Conservation (phyloP, 2,329 filamentous ascomycete genomes). For the Colletotrichum sp. region DNA sequence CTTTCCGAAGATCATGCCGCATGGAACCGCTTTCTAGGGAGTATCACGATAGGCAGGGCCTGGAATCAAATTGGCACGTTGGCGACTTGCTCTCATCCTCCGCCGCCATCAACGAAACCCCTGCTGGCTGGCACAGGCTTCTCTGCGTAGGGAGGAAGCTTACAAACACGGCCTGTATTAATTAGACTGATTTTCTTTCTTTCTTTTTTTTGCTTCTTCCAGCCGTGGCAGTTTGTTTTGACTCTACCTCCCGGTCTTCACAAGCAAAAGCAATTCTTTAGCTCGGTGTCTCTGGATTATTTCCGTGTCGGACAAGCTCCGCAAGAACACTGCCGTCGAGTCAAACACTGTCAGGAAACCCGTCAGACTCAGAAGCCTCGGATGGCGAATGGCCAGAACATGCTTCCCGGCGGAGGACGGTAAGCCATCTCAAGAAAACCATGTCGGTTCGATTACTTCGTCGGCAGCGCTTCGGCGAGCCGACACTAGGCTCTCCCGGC, state of each 20-base stretch:
- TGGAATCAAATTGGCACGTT: not conserved
- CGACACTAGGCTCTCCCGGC: not conserved
- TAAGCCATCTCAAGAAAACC: not conserved
- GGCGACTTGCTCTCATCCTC: not conserved
- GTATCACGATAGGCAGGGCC: not conserved
- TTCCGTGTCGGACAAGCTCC: not conserved
- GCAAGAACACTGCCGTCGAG: not conserved
- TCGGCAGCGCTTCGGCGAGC: not conserved
- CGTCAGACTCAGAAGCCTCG: not conserved
- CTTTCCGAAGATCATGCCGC: not conserved
- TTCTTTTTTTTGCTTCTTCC: not conserved
- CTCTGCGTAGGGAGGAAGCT: not conserved
- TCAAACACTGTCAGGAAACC: not conserved
- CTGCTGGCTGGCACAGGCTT: not conserved
- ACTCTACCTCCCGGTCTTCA: not conserved
- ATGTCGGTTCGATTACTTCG: not conserved
- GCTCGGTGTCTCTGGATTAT: not conserved
- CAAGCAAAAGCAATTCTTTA: not conserved
- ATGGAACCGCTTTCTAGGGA: not conserved
- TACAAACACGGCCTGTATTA: not conserved
- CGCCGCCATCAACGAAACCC: not conserved
- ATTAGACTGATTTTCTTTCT: not conserved
- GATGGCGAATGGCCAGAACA: not conserved
- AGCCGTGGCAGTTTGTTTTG: not conserved
- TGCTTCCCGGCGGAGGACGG: not conserved